Conservation (phyloP, 345 rosid genomes). For the Aethionema arabicum region DNA sequence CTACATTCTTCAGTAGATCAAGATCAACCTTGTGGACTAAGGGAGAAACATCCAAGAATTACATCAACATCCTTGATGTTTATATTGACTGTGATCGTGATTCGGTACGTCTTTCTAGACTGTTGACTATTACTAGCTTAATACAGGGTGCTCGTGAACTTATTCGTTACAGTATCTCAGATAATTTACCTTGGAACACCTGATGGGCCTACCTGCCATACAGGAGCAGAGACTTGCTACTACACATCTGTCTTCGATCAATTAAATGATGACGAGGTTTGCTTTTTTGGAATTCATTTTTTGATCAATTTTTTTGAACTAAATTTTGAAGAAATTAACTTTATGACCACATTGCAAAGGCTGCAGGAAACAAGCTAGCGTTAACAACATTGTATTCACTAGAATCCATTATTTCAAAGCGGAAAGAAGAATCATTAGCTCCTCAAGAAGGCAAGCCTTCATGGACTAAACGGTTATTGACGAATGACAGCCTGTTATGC, state of each 20-base stretch:
- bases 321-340: not conserved
- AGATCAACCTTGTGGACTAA: slow-evolving; percentile 87
- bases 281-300: not conserved
- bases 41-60: slow-evolving; percentile 89
- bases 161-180: slow-evolving; percentile 39
- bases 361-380: slow-evolving; percentile 50
- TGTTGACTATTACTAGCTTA: not conserved
- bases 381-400: slow-evolving; percentile 59
- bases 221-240: slow-evolving; percentile 89
- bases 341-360: slow-evolving; percentile 38
- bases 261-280: slow-evolving; percentile 56
- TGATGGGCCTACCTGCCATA: slow-evolving; percentile 95
- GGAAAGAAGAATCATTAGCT: slow-evolving; percentile 57
- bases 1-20: slow-evolving; percentile 90
- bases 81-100: slow-evolving; percentile 82
- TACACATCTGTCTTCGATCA: slow-evolving; percentile 51
- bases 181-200: slow-evolving; percentile 91
- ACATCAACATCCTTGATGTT: slow-evolving; percentile 69
- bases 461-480: slow-evolving; percentile 65
- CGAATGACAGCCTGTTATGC: slow-evolving; percentile 53
- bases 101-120: slow-evolving; percentile 52
- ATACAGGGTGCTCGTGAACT: not conserved
- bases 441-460: slow-evolving; percentile 67
- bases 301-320: not conserved
- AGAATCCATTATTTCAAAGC: slow-evolving; percentile 66